Conservation (phyloP, 2,329 filamentous ascomycete genomes). For the Fusarium sp. region DNA sequence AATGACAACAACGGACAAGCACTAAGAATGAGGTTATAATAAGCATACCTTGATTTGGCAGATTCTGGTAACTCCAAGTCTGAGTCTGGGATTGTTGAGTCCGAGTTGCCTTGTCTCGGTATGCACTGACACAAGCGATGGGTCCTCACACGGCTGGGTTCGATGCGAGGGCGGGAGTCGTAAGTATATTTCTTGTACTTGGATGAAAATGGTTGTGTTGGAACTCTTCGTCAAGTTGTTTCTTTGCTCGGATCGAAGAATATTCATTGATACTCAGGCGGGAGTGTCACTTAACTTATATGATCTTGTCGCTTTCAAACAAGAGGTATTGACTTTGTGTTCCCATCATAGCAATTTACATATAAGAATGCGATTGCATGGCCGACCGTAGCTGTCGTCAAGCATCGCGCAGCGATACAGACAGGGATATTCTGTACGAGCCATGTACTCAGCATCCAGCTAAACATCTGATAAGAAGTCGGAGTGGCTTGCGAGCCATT, state of each 20-base stretch:
- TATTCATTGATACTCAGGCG: conserved; percentile 7
- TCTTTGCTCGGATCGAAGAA: conserved; percentile 4
- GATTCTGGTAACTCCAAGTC: conserved; percentile 17
- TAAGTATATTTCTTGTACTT: neutral
- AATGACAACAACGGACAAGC: neutral
- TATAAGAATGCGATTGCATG: conserved; percentile 19
- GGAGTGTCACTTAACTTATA: conserved; percentile 45
- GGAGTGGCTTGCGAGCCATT: conserved; percentile 32
- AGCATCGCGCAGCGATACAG: conserved; percentile 31
- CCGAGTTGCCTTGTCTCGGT: conserved; percentile 18
- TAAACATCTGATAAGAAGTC: conserved; percentile 20
- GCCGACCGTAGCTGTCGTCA: conserved; percentile 25
- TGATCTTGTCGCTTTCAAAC: conserved; percentile 10
- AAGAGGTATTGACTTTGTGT: conserved; percentile 27
- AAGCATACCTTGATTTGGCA: conserved; percentile 16
- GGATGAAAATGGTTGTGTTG: neutral
- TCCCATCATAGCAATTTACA: conserved; percentile 30
- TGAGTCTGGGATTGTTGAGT: conserved; percentile 3
- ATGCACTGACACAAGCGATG: conserved; percentile 27
- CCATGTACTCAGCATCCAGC: conserved; percentile 29
- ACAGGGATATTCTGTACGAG: conserved; percentile 35
- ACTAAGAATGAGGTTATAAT: neutral
- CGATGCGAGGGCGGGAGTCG: neutral
- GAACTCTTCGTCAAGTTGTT: neutral
- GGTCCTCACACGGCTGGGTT: conserved; percentile 15